Evolutionary conservation across 2,329 filamentous ascomycete species (phyloP).

Genomic region (Pseudogymnoascus sp.): DNA sequence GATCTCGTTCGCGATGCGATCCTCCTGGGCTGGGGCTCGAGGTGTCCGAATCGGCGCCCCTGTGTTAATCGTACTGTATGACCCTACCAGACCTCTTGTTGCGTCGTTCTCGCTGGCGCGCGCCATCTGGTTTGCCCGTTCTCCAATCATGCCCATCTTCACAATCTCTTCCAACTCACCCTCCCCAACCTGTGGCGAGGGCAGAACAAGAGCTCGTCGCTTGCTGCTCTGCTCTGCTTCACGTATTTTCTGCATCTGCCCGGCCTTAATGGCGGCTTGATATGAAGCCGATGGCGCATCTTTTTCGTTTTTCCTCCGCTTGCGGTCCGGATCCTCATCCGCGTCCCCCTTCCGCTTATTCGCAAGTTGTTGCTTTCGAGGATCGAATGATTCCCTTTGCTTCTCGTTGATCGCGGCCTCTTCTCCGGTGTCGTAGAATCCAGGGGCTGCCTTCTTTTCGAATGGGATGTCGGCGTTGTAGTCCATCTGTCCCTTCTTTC

Average conservation of each 20-base stretch:
- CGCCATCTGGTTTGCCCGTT: slow-evolving; percentile 69
- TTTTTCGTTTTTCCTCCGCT: slow-evolving; percentile 84
- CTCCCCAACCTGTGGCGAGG: slow-evolving; percentile 85
- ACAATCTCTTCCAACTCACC: slow-evolving; percentile 93
- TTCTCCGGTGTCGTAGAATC: slow-evolving; percentile 89
- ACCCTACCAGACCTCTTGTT: slow-evolving; percentile 76
- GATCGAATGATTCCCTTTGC: slow-evolving; percentile 79
- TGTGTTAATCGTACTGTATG: slow-evolving; percentile 74
- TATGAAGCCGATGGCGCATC: slow-evolving; percentile 67
- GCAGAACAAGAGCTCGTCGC: slow-evolving; percentile 71
- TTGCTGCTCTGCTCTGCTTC: slow-evolving; percentile 98
- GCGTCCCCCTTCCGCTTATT: slow-evolving; percentile 91
- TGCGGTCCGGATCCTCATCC: slow-evolving; percentile 71
- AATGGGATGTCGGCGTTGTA: slow-evolving; percentile 99
- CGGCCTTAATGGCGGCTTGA: slow-evolving; percentile 84
- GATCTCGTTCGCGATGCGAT: slow-evolving; percentile 94
- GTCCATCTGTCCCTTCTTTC: slow-evolving; percentile 96
- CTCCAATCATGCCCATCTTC: slow-evolving; percentile 94
- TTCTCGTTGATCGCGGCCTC: slow-evolving; percentile 75
- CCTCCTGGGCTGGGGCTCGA: slow-evolving; percentile 82
- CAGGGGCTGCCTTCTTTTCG: slow-evolving; percentile 78
- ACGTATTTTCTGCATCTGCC: slow-evolving; percentile 85
- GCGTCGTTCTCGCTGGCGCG: slow-evolving; percentile 74
- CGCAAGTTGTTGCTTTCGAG: slow-evolving; percentile 79
- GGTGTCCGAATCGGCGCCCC: slow-evolving; percentile 87